Evolutionary conservation across 2,329 filamentous ascomycete species (phyloP), one percentile per base, ranked within the genome.

Genomic region (Colletotrichum chlorophyti): DNA sequence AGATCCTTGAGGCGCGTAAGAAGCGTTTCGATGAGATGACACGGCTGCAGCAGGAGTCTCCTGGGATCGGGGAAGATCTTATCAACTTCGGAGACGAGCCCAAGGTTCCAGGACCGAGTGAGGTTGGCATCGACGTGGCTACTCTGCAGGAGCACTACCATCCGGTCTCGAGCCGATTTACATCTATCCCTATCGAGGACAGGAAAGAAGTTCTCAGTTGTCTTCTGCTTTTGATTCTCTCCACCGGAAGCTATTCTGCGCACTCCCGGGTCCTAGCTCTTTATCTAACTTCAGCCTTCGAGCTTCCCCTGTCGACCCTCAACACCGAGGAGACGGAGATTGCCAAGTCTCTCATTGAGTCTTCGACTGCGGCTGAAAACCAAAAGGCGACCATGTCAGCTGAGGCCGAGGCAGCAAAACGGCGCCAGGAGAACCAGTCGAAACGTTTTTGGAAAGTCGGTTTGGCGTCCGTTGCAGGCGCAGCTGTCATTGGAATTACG

Each of bases 371-470:
- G 4, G 70, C 75, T n/a, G 72, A 75, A 8, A 43, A 47, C 26
- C 65, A 70, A 46, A 68, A 70, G 59, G 61, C 54, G 0, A 43
- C 45, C 14, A 88, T 96, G 79, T 88, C 87, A 0, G 91, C 90
- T 1, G 90, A 93, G 60, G 85, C 88, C 1, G 92, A 95, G 70
- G 87, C 87, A 0, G 85, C 89, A 68, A 90, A 90, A 69, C 86
- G 89, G 51, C 83, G 83, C 12, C 87, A 93, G 62, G 83, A 91
- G 58, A 90, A 89, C 52, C 86, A 90, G 64, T 76, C 83, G 8
- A 81, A 85, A 17, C 81, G 93, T 8, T 90, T 90, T 70, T 96
- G 91, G 91, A 97, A 97, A 70, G 92, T 97, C 17, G 92, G 93
- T 0, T 79, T 97, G 23, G 94, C 93, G 0, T 91, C 90, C 8